Percentiles rank a stretch among this genome's conserved stretches.
phyloP scores from a whole-genome alignment of 441 rosid species.

The Gossypium aridum region DNA sequence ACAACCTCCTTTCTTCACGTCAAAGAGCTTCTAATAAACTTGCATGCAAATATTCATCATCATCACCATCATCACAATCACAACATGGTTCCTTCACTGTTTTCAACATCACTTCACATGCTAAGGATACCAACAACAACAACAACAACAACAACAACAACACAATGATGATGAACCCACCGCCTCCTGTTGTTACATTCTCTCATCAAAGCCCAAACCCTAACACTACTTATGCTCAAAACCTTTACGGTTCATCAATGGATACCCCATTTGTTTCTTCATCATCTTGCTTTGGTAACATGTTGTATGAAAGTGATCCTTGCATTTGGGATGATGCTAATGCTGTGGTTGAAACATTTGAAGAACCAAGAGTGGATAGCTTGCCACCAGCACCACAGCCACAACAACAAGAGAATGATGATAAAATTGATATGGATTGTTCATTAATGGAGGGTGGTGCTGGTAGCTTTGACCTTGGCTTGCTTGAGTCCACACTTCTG shows the following conservation, averaged over 20 bases:
- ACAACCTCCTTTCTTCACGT: slow-evolving; percentile 49
- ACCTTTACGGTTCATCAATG: slow-evolving; percentile 16
- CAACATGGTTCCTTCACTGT: slow-evolving; percentile 19
- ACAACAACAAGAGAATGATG: not conserved
- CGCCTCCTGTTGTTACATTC: slow-evolving; percentile 24
- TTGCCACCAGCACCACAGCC: slow-evolving; percentile 1
- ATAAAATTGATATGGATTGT: slow-evolving; percentile 20
- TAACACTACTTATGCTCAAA: slow-evolving; percentile 15
- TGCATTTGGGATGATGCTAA: slow-evolving; percentile 23
- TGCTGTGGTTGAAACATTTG: not conserved
- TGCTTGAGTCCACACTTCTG: slow-evolving; percentile 36
- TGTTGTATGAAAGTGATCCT: slow-evolving; percentile 24
- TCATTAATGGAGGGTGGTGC: slow-evolving; percentile 31
- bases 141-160: not conserved
- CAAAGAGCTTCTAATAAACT: slow-evolving; percentile 26
- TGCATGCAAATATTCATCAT: slow-evolving; percentile 11
- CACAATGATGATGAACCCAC: slow-evolving; percentile 16
- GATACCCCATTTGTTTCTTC: slow-evolving; percentile 9
- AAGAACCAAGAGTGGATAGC: slow-evolving; percentile 17
- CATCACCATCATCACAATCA: slow-evolving; percentile 8
- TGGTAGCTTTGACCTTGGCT: slow-evolving; percentile 39
- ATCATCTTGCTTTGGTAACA: slow-evolving; percentile 15
- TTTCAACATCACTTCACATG: slow-evolving; percentile 9
- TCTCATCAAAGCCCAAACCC: slow-evolving; percentile 30
- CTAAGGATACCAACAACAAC: not conserved